Conservation (phyloP, 805 yeast genomes). For the Metschnikowia henanensis region DNA sequence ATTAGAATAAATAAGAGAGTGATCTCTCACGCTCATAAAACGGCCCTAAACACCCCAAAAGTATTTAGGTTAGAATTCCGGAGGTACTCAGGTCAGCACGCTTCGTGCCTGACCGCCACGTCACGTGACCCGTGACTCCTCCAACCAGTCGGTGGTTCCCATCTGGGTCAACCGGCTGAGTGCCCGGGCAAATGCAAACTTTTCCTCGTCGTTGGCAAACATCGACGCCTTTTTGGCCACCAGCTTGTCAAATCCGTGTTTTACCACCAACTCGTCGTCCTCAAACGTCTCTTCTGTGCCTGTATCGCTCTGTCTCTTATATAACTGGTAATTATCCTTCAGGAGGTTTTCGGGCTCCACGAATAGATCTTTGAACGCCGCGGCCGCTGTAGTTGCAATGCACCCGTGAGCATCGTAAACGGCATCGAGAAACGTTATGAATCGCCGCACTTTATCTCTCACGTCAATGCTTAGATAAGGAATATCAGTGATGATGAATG, state of each 20-base stretch:
- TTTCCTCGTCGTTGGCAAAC: conserved; percentile 92
- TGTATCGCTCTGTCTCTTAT: conserved; percentile 38
- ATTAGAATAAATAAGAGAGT: too few relatives aligned
- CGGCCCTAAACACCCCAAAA: too few relatives aligned
- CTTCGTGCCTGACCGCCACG: background rate
- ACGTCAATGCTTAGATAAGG: conserved; percentile 78
- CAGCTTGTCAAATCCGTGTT: conserved; percentile 74
- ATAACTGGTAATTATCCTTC: conserved; percentile 46
- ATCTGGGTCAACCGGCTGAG: conserved; percentile 87
- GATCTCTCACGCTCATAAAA: too few relatives aligned
- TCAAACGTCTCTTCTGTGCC: conserved; percentile 43
- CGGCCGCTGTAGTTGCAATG: conserved; percentile 86
- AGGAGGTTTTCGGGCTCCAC: conserved; percentile 73
- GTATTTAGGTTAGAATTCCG: too few relatives aligned
- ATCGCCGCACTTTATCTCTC: conserved; percentile 84
- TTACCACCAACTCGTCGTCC: conserved; percentile 62
- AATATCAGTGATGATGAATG: conserved; percentile 89
- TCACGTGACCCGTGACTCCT: conserved; percentile 20
- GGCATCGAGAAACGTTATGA: conserved; percentile 93
- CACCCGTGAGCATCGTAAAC: conserved; percentile 90
- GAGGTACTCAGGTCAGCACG: too few relatives aligned
- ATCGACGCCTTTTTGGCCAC: conserved; percentile 69
- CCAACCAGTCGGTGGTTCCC: conserved; percentile 94
- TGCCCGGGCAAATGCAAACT: conserved; percentile 96
- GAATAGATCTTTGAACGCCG: conserved; percentile 79